These are phyloP conservation scores for Batkoa obscura DNA, from an alignment of 371 early-diverging fungal species.

Conservation along the genomic window DNA sequence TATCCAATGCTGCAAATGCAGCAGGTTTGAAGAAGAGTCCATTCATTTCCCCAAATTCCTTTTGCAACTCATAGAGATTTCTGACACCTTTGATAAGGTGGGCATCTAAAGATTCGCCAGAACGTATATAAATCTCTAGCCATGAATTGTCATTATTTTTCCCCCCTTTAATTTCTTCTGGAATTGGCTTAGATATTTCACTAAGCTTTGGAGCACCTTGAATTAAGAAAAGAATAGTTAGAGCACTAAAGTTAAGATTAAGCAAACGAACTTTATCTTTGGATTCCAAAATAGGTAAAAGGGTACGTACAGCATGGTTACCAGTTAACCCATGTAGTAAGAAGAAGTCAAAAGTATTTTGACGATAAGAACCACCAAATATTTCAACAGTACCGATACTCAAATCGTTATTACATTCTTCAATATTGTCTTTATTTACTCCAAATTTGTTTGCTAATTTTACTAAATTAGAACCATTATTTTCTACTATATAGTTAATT, in stretches of 20 bases:
- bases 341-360: constrained; percentile 3
- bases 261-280: constrained; percentile 1
- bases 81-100: constrained; percentile 2
- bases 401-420: constrained; percentile 1
- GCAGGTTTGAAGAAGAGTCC: neutral
- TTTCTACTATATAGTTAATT: too few species aligned
- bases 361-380: neutral
- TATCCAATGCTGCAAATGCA: neutral
- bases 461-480: too few species aligned
- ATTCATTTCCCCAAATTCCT: neutral
- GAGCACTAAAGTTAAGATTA: neutral
- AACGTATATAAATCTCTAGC: neutral
- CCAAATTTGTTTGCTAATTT: too few species aligned
- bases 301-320: neutral
- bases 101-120: neutral
- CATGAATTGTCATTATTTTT: neutral
- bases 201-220: neutral
- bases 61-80: neutral
- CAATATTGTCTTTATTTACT: neutral
- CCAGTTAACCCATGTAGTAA: constrained; percentile 5
- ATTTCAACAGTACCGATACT: neutral
- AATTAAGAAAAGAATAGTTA: neutral
- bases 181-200: neutral
- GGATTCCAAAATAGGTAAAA: neutral
- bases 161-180: neutral